These are phyloP conservation scores for Prunus mira DNA, from an alignment of 306 rosid genomes.

Conservation along the genomic window DNA sequence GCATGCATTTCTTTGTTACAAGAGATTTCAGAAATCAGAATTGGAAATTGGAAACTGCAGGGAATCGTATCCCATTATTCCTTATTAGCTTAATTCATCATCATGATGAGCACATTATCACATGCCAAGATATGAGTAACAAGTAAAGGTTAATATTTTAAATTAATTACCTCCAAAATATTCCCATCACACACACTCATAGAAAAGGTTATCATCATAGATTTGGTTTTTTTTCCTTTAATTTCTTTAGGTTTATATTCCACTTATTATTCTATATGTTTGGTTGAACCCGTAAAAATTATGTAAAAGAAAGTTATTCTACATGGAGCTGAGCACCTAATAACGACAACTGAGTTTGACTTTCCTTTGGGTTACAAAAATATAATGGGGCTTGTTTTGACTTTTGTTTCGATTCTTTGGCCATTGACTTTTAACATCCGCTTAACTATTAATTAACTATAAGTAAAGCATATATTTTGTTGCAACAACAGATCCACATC, in stretches of 20 bases:
- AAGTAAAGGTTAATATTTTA: background rate
- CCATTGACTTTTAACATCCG: background rate
- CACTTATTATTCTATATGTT: background rate
- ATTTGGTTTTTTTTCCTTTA: background rate
- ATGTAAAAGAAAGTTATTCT: background rate
- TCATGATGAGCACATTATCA: background rate
- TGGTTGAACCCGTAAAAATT: background rate
- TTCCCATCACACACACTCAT: background rate
- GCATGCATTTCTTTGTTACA: too few species aligned
- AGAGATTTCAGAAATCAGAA: background rate
- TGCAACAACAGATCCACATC: background rate
- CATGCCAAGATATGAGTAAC: background rate
- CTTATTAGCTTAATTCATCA: background rate
- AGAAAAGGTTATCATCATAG: background rate
- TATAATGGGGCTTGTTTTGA: background rate
- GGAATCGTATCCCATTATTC: background rate
- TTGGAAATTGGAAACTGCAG: background rate
- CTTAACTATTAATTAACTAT: background rate
- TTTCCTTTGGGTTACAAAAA: background rate
- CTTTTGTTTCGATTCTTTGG: background rate
- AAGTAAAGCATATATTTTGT: background rate
- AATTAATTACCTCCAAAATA: background rate
- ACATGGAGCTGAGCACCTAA: background rate
- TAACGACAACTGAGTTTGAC: slow-evolving; percentile 1
- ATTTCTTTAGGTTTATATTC: background rate